Conservation (phyloP, 768 basidiomycete species). For the Panus rudis region DNA sequence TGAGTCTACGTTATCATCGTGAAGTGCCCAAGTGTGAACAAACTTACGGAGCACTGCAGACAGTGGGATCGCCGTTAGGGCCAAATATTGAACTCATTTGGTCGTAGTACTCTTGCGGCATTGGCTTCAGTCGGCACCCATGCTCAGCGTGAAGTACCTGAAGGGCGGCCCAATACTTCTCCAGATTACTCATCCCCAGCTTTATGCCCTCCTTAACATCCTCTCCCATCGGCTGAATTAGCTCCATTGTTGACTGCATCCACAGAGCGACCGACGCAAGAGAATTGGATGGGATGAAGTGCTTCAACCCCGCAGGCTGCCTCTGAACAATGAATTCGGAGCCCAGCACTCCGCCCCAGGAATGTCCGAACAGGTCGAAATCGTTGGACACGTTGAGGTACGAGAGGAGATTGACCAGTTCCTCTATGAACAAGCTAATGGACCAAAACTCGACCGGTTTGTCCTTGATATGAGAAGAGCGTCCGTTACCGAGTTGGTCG, state of each 20-base stretch:
- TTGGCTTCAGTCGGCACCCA: conserved; percentile 36
- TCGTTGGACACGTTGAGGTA: conserved; percentile 30
- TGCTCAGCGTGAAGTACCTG: conserved; percentile 33
- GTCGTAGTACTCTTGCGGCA: conserved; percentile 31
- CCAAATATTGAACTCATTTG: conserved; percentile 24
- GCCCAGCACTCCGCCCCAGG: conserved; percentile 49
- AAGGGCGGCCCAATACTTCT: conserved; percentile 37
- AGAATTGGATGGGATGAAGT: conserved; percentile 38
- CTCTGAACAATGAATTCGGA: conserved; percentile 32
- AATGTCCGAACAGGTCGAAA: conserved; percentile 45
- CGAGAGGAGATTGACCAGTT: conserved; percentile 42
- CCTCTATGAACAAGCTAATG: conserved; percentile 42
- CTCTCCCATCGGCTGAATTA: conserved; percentile 33
- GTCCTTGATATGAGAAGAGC: conserved; percentile 34
- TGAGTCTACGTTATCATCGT: neutral
- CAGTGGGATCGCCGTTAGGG: conserved; percentile 39
- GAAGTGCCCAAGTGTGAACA: neutral
- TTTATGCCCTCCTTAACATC: conserved; percentile 33
- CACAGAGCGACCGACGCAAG: conserved; percentile 41
- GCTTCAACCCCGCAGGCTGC: conserved; percentile 37
- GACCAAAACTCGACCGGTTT: conserved; percentile 31
- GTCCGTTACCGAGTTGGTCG: conserved; percentile 42
- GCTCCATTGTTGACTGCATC: conserved; percentile 30
- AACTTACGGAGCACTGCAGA: conserved; percentile 20
- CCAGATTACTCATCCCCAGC: conserved; percentile 31